Conservation (phyloP, 106 monocot species). For the Dendrobium huoshanense region DNA sequence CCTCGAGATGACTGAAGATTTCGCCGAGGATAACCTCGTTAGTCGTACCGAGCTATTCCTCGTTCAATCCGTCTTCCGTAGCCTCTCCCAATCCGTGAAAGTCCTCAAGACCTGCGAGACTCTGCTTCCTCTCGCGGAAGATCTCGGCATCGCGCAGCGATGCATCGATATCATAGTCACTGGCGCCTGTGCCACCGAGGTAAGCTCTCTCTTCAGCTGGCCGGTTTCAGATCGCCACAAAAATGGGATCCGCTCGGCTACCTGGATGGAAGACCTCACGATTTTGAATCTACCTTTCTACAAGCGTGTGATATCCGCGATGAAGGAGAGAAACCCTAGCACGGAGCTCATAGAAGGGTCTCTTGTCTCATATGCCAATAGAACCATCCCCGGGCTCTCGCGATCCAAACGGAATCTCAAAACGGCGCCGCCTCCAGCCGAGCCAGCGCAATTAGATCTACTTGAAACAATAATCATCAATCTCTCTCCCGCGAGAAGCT, state of each 20-base stretch:
- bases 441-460: slow-evolving; percentile 51
- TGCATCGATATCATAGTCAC: slow-evolving; percentile 66
- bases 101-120: slow-evolving; percentile 68
- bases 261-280: slow-evolving; percentile 72
- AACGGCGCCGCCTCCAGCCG: slow-evolving; percentile 24
- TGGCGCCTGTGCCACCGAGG: slow-evolving; percentile 26
- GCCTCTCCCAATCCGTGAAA: slow-evolving; percentile 36
- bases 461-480: slow-evolving; percentile 64
- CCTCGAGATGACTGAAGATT: slow-evolving; percentile 82
- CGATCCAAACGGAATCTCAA: slow-evolving; percentile 47
- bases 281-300: slow-evolving; percentile 62
- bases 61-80: slow-evolving; percentile 43
- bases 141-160: slow-evolving; percentile 43
- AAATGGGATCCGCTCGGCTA: slow-evolving; percentile 16
- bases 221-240: slow-evolving; percentile 56
- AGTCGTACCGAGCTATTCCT: slow-evolving; percentile 56
- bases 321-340: slow-evolving; percentile 38
- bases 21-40: slow-evolving; percentile 58
- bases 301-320: slow-evolving; percentile 63
- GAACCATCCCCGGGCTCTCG: slow-evolving; percentile 70
- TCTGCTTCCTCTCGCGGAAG: slow-evolving; percentile 51
- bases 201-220: slow-evolving; percentile 61
- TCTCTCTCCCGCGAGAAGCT: slow-evolving; percentile 41
- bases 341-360: slow-evolving; percentile 61
- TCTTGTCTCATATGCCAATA: slow-evolving; percentile 68